These are phyloP conservation scores for Paraphysoderma sedebokerense DNA, from an alignment of 371 early-diverging fungal species.

Conservation along the genomic window DNA sequence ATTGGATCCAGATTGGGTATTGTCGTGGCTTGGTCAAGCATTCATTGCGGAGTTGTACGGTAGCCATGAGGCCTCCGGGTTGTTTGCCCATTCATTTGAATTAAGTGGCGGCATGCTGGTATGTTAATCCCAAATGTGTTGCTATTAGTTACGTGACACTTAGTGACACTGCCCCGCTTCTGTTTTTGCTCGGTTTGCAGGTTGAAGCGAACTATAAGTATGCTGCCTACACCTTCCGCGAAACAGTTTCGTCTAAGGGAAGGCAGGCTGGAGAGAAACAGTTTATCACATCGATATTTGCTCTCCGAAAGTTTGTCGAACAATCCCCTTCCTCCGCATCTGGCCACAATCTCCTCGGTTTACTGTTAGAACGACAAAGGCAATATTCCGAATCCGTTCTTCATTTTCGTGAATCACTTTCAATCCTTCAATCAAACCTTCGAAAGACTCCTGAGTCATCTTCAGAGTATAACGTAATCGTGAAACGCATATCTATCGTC, in stretches of 20 bases:
- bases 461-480: no score
- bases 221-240: conserved; percentile 34
- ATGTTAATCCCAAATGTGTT: not conserved
- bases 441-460: not conserved
- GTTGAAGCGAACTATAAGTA: conserved; percentile 53
- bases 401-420: conserved; percentile 4
- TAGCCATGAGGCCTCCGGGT: conserved; percentile 27
- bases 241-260: conserved; percentile 5
- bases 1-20: conserved; percentile 58
- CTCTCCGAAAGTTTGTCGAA: conserved; percentile 52
- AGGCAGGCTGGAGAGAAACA: no score
- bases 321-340: conserved; percentile 36
- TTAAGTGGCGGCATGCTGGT: conserved; percentile 25
- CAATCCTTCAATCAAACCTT: conserved; percentile 11
- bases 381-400: conserved; percentile 24
- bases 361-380: conserved; percentile 51
- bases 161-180: not conserved
- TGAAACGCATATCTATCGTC: conserved; percentile 7
- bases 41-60: conserved; percentile 45
- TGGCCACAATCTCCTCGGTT: conserved; percentile 51
- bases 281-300: conserved; percentile 24
- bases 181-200: conserved; percentile 7
- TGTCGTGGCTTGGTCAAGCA: conserved; percentile 76
- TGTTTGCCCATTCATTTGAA: conserved; percentile 61
- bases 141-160: not conserved